Base-by-base conservation (phyloP, 352 stramenopile species). In the Phytopythium mirpurense region DNA sequence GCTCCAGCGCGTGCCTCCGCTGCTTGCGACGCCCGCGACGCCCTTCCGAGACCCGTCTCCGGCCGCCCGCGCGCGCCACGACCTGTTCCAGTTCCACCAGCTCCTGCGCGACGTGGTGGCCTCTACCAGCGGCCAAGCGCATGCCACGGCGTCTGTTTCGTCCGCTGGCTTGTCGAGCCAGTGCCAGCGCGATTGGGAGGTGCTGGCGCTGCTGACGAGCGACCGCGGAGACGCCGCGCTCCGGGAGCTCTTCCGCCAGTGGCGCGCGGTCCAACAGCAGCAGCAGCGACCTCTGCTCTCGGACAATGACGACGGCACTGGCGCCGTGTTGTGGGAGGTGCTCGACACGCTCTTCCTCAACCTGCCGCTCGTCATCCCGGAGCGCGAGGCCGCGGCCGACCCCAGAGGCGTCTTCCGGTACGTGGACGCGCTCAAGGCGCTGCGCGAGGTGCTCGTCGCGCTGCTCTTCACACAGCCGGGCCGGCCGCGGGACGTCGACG, bases 51-150 rank as follows among this genome's bases (percentile, higher is more conserved):
- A 75, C 27, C 65, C 78, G 31, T 2, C 21, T 5, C 12, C 12
- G 5, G 47, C 77, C 40, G 35, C 51, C 29, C 62, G 61, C 41
- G 83, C 84, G 37, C 72, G 65, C 7, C 70, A 87, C 44, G 75
- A 88, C 37, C 66, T 90, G 3, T 81, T 90, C 50, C 70, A 75
- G 34, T 84, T 90, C 51, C 77, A 88, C 45, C 80, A 90, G 57
- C 49, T 85, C 11, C 56, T 90, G 12, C 64, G 67, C 0, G 77
- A 90, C 45, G 60, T 63, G 2, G 62, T 74, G 2, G 52, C 4
- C 26, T 52, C 12, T 18, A 59, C 1, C 53, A 67, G 3, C 23
- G 60, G 5, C 38, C 62, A 15, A 27, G 60, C 37, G 10, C 9
- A 15, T 5, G 32, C 32, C 32, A 36, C n/a, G 23, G 18, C 41